Base-by-base conservation (phyloP, 2,329 filamentous ascomycete genomes). In the Aureobasidium lini region DNA sequence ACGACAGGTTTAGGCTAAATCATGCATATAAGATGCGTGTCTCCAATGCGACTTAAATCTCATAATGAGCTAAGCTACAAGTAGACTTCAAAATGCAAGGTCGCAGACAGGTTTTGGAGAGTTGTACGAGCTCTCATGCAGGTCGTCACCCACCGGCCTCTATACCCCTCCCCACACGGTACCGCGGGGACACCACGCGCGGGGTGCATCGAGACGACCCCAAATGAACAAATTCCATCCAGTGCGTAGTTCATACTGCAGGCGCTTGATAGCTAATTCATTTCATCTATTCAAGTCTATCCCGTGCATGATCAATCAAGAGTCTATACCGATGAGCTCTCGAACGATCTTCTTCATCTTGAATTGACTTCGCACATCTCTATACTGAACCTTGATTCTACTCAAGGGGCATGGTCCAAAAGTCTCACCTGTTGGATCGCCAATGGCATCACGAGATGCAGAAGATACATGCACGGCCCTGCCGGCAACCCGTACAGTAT, bases 81-180 rank as follows among this genome's bases (percentile, higher is more conserved):
- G 9, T 8, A 15, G 9, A 1, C n/a, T 34, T 23, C n/a, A 4
- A 15, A 4, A 37, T 10, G 16, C 11, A 31, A 31, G 36, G 48
- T 36, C 29, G 36, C 36, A 31, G 23, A 11, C 6, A 31, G 16
- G 18, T 40, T 18, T 50, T 8, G 13, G 9, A n/a, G 23, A 8
- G 28, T 16, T 50, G 48, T 34, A 28, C 32, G 48, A 15, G n/a
- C 39, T 28, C 10, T 37, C 11, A 3, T 40, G 50, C 28, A 34
- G 37, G 50, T 53, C 50, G n/a, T 53, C 37, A 43, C 50, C 50
- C 50, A 23, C 28, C 50, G 50, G 50, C 39, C 42, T 15, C 3
- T 18, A 16, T 37, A 42, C 15, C 23, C 49, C 49, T 53, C 36
- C n/a, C 28, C 49, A 18, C 37, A 16, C 37, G 11, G 9, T 3